A percentile compares a stretch with the other conserved stretches of the same genome.
Evolutionary conservation across 23 red algal genomes (phyloP).

Genomic region (Gracilaria vermiculophylla): DNA sequence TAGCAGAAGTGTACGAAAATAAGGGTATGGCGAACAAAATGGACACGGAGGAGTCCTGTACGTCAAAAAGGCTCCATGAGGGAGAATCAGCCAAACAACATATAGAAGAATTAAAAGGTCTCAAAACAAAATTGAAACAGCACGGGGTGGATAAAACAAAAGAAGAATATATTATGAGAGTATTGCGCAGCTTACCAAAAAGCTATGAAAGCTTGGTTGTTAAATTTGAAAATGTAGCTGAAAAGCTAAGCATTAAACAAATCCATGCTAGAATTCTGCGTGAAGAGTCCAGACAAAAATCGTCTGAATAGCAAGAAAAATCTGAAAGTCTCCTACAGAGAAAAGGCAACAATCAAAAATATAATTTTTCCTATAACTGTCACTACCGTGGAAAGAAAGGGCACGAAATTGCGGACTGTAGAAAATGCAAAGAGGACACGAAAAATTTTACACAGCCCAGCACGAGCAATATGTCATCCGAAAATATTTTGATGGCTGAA

Average conservation of each 20-base stretch:
- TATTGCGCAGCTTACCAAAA: background rate
- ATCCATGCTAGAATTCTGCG: background rate
- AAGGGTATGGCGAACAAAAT: background rate
- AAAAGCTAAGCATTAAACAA: background rate
- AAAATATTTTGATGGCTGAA: background rate
- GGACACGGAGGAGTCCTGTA: background rate
- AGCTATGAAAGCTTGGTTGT: background rate
- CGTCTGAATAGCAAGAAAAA: background rate
- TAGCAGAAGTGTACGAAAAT: background rate
- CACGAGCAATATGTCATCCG: background rate
- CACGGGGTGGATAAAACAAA: background rate
- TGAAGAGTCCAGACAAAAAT: slow-evolving; percentile 9
- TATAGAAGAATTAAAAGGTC: background rate
- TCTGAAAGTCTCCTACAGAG: background rate
- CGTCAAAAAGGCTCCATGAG: background rate
- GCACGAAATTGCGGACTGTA: background rate
- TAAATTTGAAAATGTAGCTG: background rate
- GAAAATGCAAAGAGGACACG: background rate
- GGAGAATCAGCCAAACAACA: background rate
- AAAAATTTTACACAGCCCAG: background rate
- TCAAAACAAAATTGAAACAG: background rate
- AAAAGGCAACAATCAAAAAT: background rate
- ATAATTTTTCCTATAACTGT: background rate
- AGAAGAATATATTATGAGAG: background rate
- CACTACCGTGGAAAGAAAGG: background rate